phyloP scores from a whole-genome alignment of 1,139 yeast species.

The Yamadazyma mexicana region DNA sequence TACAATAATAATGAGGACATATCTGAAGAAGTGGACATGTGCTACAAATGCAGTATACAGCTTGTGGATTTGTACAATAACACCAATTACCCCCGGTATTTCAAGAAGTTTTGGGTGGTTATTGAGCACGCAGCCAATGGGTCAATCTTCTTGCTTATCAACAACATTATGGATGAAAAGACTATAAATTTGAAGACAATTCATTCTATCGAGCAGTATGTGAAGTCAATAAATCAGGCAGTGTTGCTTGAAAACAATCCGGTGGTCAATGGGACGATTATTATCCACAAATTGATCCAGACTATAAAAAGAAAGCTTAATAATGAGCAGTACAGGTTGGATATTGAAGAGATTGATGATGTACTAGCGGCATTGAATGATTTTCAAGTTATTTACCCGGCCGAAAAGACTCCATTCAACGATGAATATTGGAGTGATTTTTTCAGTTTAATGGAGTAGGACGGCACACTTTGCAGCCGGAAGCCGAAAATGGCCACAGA shows the following conservation, averaged over 20 bases:
- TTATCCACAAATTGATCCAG: constrained; percentile 9
- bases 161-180: constrained; percentile 10
- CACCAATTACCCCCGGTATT: constrained; percentile 11
- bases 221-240: constrained; percentile 1
- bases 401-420: not conserved
- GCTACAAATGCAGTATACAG: constrained; percentile 6
- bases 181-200: constrained; percentile 4
- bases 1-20: constrained; percentile 2
- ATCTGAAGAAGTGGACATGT: constrained; percentile 8
- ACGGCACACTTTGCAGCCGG: too few species aligned
- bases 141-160: constrained; percentile 13
- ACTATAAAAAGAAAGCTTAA: constrained; percentile 9
- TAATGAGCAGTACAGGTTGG: constrained; percentile 8
- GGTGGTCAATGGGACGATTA: constrained; percentile 4
- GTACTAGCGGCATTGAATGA: constrained; percentile 5
- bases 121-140: constrained; percentile 15
- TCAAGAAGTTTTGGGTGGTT: constrained; percentile 15
- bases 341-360: constrained; percentile 8
- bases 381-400: constrained; percentile 10
- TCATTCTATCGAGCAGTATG: constrained; percentile 6
- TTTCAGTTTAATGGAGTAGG: constrained; percentile 10
- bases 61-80: constrained; percentile 12
- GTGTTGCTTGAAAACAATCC: constrained; percentile 4
- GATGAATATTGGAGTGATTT: constrained; percentile 13
- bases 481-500: too few species aligned